Conservation (phyloP, 495 filamentous ascomycete species). For the Xylaria cubensis region DNA sequence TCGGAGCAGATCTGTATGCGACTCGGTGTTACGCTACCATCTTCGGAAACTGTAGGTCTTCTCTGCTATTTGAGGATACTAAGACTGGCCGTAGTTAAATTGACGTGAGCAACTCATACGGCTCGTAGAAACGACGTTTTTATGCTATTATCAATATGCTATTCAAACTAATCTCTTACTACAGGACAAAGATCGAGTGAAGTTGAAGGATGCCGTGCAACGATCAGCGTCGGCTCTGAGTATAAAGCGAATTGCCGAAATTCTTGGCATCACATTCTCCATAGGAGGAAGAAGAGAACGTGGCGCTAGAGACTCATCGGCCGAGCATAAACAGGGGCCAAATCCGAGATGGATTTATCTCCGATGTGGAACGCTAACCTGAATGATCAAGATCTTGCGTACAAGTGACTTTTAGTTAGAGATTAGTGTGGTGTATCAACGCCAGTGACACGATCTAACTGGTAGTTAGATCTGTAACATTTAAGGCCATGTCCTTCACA, state of each 20-base stretch:
- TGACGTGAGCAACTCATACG: neutral
- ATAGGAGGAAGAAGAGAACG: neutral
- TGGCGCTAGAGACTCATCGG: constrained; percentile 1
- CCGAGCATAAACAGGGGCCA: neutral
- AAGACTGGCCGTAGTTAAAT: neutral
- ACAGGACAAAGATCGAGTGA: neutral
- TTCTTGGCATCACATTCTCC: neutral
- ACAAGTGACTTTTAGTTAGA: neutral
- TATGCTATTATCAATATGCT: neutral
- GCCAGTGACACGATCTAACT: neutral
- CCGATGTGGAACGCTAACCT: neutral
- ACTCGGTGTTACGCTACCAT: neutral
- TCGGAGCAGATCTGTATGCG: constrained; percentile 6
- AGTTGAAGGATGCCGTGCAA: neutral
- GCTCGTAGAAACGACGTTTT: neutral
- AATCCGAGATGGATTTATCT: constrained; percentile 1
- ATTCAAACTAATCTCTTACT: neutral
- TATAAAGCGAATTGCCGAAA: constrained; percentile 16
- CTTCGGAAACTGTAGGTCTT: neutral
- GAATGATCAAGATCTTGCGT: neutral
- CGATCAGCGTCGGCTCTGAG: neutral
- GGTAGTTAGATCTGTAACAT: neutral
- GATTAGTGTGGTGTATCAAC: neutral
- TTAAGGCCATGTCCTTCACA: neutral
- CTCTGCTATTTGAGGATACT: neutral